Conservation (phyloP, 768 basidiomycete genomes). For the Filobasidium floriforme region DNA sequence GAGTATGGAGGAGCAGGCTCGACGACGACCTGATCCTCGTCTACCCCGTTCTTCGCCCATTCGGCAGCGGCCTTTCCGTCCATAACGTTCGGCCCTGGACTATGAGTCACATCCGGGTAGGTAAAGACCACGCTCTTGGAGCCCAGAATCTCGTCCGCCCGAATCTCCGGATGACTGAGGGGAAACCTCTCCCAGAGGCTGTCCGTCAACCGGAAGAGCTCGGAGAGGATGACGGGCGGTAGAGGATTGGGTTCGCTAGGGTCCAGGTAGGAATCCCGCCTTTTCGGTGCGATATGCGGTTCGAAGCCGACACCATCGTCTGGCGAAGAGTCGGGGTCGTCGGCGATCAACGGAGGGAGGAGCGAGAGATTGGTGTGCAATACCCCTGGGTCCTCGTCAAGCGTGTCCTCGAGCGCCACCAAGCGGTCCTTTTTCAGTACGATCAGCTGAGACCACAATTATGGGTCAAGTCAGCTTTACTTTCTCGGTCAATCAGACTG, state of each 20-base stretch:
- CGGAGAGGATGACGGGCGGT: slow-evolving; percentile 36
- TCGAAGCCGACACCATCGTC: not conserved
- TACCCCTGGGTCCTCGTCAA: slow-evolving; percentile 45
- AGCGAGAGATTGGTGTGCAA: slow-evolving; percentile 45
- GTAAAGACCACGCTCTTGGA: slow-evolving; percentile 34
- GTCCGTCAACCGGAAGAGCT: slow-evolving; percentile 37
- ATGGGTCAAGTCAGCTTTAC: not conserved
- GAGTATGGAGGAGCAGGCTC: not conserved
- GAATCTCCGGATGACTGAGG: slow-evolving; percentile 31
- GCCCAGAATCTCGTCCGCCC: slow-evolving; percentile 41
- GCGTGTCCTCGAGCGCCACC: slow-evolving; percentile 49
- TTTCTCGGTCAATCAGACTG: slow-evolving; percentile 1
- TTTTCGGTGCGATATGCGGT: not conserved
- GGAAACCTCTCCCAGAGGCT: slow-evolving; percentile 34
- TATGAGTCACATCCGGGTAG: slow-evolving; percentile 20
- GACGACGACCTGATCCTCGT: not conserved
- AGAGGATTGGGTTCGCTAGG: slow-evolving; percentile 30
- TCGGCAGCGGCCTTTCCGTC: not conserved
- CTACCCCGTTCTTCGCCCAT: not conserved
- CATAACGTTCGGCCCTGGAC: not conserved
- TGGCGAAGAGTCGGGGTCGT: slow-evolving; percentile 23
- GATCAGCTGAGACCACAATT: slow-evolving; percentile 54
- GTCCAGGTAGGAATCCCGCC: not conserved
- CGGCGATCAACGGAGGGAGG: slow-evolving; percentile 40
- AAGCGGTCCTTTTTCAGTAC: slow-evolving; percentile 65